These are phyloP conservation scores for Posidonia oceanica DNA, from an alignment of 116 monocot genomes.

Conservation along the genomic window DNA sequence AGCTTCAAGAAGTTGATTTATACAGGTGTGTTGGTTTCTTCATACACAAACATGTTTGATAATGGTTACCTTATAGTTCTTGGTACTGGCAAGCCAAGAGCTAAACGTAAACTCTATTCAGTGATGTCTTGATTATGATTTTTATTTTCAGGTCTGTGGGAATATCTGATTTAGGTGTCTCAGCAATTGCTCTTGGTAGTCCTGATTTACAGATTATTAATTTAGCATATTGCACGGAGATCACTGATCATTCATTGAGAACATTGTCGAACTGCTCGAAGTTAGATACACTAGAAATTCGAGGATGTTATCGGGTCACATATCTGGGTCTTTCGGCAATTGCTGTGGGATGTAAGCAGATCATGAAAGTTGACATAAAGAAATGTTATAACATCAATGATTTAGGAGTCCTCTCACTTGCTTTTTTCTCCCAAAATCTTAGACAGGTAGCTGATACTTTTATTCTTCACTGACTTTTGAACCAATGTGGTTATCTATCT, in stretches of 20 bases:
- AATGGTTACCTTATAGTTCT: neutral
- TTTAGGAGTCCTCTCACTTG: constrained; percentile 54
- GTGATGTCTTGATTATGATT: too few relatives aligned
- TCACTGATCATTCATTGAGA: constrained; percentile 47
- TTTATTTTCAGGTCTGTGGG: constrained; percentile 31
- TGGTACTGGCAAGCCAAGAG: neutral
- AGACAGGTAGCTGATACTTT: constrained; percentile 34
- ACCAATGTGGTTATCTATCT: too few relatives aligned
- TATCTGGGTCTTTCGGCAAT: constrained; percentile 46
- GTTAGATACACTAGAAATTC: constrained; percentile 56
- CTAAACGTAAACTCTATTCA: neutral
- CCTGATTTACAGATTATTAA: constrained; percentile 43
- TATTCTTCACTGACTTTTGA: neutral
- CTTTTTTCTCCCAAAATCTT: constrained; percentile 46
- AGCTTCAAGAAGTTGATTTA: constrained; percentile 60
- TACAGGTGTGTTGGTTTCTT: constrained; percentile 39
- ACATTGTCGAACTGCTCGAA: constrained; percentile 56
- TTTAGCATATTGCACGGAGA: constrained; percentile 58
- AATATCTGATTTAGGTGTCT: constrained; percentile 51
- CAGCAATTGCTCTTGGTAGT: constrained; percentile 50
- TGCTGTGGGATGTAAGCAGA: constrained; percentile 41
- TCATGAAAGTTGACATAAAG: constrained; percentile 59
- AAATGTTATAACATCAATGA: constrained; percentile 63
- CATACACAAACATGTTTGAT: neutral
- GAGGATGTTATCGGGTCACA: constrained; percentile 50